Evolutionary conservation across 2,329 filamentous ascomycete species (phyloP), one percentile per base, ranked within the genome.

Genomic region (Venturiaceae sp.): DNA sequence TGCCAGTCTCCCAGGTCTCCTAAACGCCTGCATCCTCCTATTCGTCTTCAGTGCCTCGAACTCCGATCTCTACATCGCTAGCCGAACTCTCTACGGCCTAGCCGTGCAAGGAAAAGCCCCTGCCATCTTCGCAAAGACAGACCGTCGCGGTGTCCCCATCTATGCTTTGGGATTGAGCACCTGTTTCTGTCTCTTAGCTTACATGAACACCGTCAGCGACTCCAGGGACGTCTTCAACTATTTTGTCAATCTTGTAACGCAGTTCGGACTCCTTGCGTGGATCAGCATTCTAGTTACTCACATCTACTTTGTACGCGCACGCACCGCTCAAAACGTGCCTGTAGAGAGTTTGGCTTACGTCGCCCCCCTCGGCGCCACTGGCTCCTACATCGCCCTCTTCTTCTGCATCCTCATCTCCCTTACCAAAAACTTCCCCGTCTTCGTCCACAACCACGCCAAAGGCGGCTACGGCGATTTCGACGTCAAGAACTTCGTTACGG

Each of bases 1-100:
- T 68, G 72, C 78, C 2, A 71, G 74, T 21, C 76, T 91, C 9
- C 82, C 85, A 2, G 79, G 84, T 64, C 82, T 90, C 66, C 73
- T 91, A 67, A 91, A 91, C 72, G 87, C 75, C 33, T 87, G 84
- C 66, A 90, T 91, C 63, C 74, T 88, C 61, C 68, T 90, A 62
- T 90, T 90, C 68, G 86, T 89, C 64, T 88, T 91, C 72, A 87
- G 83, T 13, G 87, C 87, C 14, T 81, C 86, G 62, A 91, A 91
- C 76, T 88, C 85, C 1, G 87, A 90, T 73, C 74, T 90, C 26
- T 91, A 90, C 78, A 89, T 78, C 64, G 86, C 85, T 21, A 86
- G 83, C 62, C 83, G 86, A 58, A 89, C 84, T 6, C 78, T 90
- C 58, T 87, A 88, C 70, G 86, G 86, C 60, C 80, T 92, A 6